Evolutionary conservation across 108 stramenopile genomes (phyloP).

Genomic region (Seminavis robusta): DNA sequence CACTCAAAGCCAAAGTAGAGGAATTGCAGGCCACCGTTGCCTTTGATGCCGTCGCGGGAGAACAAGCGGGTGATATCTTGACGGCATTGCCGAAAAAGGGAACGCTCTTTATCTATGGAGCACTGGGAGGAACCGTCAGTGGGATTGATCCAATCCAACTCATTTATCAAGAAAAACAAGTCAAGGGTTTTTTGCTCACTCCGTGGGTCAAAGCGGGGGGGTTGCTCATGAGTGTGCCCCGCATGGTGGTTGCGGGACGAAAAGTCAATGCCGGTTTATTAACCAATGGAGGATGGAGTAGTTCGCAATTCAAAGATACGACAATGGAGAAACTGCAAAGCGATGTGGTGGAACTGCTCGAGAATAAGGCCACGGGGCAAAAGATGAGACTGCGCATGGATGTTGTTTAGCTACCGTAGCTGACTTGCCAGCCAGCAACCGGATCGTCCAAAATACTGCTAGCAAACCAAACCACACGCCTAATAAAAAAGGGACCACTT

Average conservation of each 20-base stretch:
- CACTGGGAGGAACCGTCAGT: constrained; percentile 23
- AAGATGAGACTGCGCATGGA: constrained; percentile 35
- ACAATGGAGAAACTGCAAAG: constrained; percentile 41
- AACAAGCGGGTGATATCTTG: constrained; percentile 38
- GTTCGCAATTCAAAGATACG: constrained; percentile 34
- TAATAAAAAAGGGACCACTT: too few species aligned
- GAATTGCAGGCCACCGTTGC: constrained; percentile 47
- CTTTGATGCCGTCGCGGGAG: constrained; percentile 59
- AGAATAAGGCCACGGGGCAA: constrained; percentile 28
- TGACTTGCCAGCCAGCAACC: too few species aligned
- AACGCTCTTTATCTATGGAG: constrained; percentile 41
- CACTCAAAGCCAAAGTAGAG: constrained; percentile 34
- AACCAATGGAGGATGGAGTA: constrained; percentile 31
- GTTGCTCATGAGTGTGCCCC: not conserved
- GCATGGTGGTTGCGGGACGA: constrained; percentile 18
- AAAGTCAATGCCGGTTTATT: constrained; percentile 40
- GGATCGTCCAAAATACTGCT: too few species aligned
- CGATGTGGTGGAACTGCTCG: constrained; percentile 21
- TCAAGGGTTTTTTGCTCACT: constrained; percentile 38
- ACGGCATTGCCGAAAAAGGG: constrained; percentile 36
- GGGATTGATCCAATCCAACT: constrained; percentile 33
- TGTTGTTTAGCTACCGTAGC: not conserved
- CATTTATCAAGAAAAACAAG: constrained; percentile 38
- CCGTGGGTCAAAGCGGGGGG: constrained; percentile 38
- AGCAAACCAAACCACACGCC: too few species aligned